Base-by-base conservation (phyloP, 306 rosid species). In the Oemleria cerasiformis region DNA sequence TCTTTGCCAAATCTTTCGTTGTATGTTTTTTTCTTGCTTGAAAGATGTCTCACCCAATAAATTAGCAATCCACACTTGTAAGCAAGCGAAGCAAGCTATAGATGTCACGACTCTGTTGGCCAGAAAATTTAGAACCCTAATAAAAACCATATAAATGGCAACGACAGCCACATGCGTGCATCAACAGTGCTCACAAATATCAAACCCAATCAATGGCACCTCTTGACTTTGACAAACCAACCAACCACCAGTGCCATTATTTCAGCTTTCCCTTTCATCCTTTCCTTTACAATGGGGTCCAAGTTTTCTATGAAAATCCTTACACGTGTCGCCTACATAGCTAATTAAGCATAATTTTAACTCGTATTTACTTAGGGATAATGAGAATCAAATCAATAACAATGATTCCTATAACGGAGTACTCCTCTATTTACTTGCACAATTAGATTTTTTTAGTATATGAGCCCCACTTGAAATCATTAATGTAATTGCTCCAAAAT, bases 101-200 rank as follows among this genome's bases (percentile, higher is more conserved):
- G 34, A 54, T 56, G 84, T 65, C 73, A 65, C 77, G 64, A 57
- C 71, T 60, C 49, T 20, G 58, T 41, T 70, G 77, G 69, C 30
- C 17, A 54, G 17, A 39, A 21, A 17, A 42, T 62, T 10, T 4
- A 5, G 20, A 20, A 76, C 65, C 42, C 51, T 54, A 40, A 53
- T 40, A 40, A 53, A 13, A 40, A 40, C 51, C 53, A 40, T 11
- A 47, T 15, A 8, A 14, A 55, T 11, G 21, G 40, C 72, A 54
- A 69, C 73, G 21, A 54, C 17, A 43, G n/a, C n/a, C 36, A 12
- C 34, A 67, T 67, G 57, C 69, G 63, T 62, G 68, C 44, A 42
- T n/a, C 8, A 70, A 25, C 7, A 55, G 68, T 14, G 8, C 13
- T 7, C 58, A 20, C 62, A 15, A 21, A 49, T 20, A 50, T 3